Evolutionary conservation across 2,329 filamentous ascomycete genomes (phyloP).

Genomic region (Aspergillus novoparasiticus): DNA sequence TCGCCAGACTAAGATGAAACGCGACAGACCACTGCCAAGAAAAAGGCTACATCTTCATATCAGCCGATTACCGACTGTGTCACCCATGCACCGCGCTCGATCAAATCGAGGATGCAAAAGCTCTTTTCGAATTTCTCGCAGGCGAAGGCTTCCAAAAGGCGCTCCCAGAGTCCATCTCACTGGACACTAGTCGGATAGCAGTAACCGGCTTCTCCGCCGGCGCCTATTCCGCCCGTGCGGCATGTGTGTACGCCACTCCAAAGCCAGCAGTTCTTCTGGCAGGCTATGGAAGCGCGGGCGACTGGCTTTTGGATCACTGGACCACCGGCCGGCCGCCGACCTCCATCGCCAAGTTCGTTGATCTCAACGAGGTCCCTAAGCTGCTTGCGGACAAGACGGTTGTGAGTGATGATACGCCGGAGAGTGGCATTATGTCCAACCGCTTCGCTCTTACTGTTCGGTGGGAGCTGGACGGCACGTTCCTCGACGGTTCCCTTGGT

Average conservation of each 20-base stretch:
- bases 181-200: slow-evolving; percentile 22
- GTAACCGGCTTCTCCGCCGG: slow-evolving; percentile 26
- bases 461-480: slow-evolving; percentile 24
- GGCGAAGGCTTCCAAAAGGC: slow-evolving; percentile 9
- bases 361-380: slow-evolving; percentile 13
- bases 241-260: slow-evolving; percentile 23
- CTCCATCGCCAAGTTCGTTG: slow-evolving; percentile 18
- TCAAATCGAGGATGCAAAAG: slow-evolving; percentile 24
- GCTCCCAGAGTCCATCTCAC: slow-evolving; percentile 6
- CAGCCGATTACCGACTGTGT: slow-evolving; percentile 26
- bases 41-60: slow-evolving; percentile 24
- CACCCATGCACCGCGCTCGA: slow-evolving; percentile 23
- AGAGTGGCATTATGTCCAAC: slow-evolving; percentile 8
- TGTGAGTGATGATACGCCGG: slow-evolving; percentile 21
- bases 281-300: slow-evolving; percentile 20
- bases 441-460: slow-evolving; percentile 23
- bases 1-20: background rate
- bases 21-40: slow-evolving; percentile 22
- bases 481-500: slow-evolving; percentile 23
- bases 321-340: slow-evolving; percentile 19
- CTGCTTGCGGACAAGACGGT: slow-evolving; percentile 21
- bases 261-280: slow-evolving; percentile 21
- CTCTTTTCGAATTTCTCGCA: slow-evolving; percentile 18
- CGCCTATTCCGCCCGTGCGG: slow-evolving; percentile 26
- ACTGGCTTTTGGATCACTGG: slow-evolving; percentile 26